Conservation (phyloP, 164 flowering plant species). For the Berberis vulgaris region DNA sequence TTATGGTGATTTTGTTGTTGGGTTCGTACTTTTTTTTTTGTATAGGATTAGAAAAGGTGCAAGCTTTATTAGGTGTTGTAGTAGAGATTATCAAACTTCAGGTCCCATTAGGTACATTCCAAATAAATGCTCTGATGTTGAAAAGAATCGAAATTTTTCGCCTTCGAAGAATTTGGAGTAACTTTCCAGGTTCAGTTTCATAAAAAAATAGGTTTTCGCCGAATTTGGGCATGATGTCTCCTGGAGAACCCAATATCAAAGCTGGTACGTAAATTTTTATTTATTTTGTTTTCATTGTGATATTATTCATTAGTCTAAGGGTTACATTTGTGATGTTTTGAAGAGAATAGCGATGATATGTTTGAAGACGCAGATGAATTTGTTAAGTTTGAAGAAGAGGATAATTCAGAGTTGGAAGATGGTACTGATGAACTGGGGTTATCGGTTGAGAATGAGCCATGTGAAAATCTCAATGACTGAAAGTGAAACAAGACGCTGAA, state of each 20-base stretch:
- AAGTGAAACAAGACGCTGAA: slow-evolving; percentile 40
- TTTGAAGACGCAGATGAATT: neutral
- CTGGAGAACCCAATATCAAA: neutral
- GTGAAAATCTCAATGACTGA: slow-evolving; percentile 9
- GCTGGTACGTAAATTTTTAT: neutral
- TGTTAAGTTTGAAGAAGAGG: too few species aligned
- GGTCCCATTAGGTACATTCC: neutral
- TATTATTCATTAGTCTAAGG: neutral
- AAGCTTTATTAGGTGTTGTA: neutral
- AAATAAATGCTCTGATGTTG: neutral
- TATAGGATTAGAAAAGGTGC: too few species aligned
- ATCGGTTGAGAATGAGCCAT: neutral
- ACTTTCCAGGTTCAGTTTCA: too few species aligned
- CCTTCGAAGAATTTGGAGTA: neutral
- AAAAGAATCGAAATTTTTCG: neutral
- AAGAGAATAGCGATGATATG: neutral
- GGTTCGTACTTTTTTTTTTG: too few species aligned
- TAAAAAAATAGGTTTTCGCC: neutral
- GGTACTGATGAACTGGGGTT: too few species aligned
- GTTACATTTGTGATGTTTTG: neutral
- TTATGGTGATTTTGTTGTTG: too few species aligned
- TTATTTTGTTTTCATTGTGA: too few species aligned
- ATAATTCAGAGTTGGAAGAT: too few species aligned
- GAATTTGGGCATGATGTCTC: neutral
- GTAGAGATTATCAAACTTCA: neutral